phyloP scores from a whole-genome alignment of 257 asterid species.

The Fraxinus excelsior region DNA sequence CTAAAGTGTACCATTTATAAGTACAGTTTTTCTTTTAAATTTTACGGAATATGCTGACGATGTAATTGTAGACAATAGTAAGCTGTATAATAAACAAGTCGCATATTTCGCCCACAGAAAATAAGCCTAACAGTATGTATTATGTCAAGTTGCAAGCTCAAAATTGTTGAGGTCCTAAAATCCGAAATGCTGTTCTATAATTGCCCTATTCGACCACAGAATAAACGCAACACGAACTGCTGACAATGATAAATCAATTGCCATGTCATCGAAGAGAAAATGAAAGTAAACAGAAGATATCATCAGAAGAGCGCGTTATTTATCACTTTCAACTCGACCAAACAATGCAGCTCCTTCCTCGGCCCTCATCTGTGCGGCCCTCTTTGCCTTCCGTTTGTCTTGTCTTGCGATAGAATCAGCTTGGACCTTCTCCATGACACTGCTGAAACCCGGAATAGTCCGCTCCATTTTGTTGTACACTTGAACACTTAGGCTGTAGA shows the following conservation, averaged over 20 bases:
- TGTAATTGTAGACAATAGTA: too few relatives aligned
- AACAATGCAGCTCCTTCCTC: conserved; percentile 34
- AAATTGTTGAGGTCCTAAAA: too few relatives aligned
- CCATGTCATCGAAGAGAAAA: background rate
- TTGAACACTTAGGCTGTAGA: conserved; percentile 43
- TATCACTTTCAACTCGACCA: conserved; percentile 19
- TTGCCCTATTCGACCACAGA: too few relatives aligned
- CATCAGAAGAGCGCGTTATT: background rate
- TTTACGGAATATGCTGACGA: too few relatives aligned
- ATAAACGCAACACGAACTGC: background rate
- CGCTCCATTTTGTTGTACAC: conserved; percentile 42
- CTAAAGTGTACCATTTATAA: too few relatives aligned
- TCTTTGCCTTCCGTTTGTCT: conserved; percentile 34
- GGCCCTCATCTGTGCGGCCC: conserved; percentile 47
- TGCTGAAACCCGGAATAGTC: conserved; percentile 67
- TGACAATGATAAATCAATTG: background rate
- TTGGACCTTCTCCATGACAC: conserved; percentile 50
- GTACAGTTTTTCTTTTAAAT: too few relatives aligned
- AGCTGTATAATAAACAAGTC: too few relatives aligned
- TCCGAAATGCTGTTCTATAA: too few relatives aligned
- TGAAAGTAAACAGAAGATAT: background rate
- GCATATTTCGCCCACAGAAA: too few relatives aligned
- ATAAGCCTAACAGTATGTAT: too few relatives aligned
- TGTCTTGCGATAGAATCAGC: conserved; percentile 37
- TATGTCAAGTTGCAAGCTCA: background rate